Percentiles rank a stretch among this genome's conserved stretches.
phyloP scores from a whole-genome alignment of 768 basidiomycete species.

The Phanerodontia chrysosporium region DNA sequence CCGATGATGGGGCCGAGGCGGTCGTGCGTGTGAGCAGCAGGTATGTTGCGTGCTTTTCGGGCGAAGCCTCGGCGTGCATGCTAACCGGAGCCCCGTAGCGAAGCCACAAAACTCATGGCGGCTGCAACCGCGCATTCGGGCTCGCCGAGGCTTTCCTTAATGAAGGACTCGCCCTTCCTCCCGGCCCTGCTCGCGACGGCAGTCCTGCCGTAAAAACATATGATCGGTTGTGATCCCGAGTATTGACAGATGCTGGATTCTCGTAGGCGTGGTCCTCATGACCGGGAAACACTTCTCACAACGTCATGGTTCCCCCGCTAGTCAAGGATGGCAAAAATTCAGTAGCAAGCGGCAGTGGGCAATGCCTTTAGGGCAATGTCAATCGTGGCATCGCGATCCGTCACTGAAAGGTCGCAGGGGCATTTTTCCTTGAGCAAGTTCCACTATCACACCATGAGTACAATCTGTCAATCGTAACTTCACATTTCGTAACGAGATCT shows the following conservation, averaged over 20 bases:
- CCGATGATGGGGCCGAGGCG: slow-evolving; percentile 34
- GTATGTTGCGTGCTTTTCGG: slow-evolving; percentile 24
- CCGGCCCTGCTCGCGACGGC: slow-evolving; percentile 22
- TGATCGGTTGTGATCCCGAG: not conserved
- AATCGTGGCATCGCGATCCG: not conserved
- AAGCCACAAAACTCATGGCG: slow-evolving; percentile 27
- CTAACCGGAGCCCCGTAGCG: slow-evolving; percentile 17
- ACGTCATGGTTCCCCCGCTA: not conserved
- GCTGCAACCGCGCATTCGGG: slow-evolving; percentile 22
- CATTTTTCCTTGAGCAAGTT: not conserved
- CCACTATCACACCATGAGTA: not conserved
- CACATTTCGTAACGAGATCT: not conserved
- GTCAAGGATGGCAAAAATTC: not conserved
- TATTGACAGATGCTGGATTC: not conserved
- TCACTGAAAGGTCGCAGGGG: not conserved
- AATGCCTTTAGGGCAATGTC: not conserved
- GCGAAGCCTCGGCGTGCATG: not conserved
- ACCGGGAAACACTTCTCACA: not conserved
- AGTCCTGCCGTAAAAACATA: not conserved
- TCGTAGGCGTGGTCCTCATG: not conserved
- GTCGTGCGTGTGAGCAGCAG: slow-evolving; percentile 38
- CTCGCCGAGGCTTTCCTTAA: slow-evolving; percentile 20
- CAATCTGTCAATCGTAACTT: not conserved
- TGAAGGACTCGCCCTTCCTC: slow-evolving; percentile 28
- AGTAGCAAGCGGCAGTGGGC: not conserved